Percentiles rank a stretch among this genome's conserved stretches.
These are phyloP conservation scores for Rhodomyrtus psidioides DNA, from an alignment of 441 rosid species.

Conservation along the genomic window DNA sequence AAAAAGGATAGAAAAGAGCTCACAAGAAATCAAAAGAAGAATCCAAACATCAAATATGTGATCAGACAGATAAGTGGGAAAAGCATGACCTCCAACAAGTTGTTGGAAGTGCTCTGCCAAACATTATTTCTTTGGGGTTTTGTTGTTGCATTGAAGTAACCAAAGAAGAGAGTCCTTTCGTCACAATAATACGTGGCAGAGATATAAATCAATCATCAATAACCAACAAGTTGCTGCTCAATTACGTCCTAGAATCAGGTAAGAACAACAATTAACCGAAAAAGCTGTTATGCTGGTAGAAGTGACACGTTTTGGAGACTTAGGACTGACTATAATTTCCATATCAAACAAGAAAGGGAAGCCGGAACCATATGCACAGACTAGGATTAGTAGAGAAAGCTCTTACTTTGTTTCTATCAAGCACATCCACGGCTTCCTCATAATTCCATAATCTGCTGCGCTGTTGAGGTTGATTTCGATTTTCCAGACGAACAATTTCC, in stretches of 20 bases:
- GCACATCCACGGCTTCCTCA: fast-evolving
- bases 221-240: background rate
- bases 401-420: background rate
- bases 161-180: background rate
- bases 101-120: background rate
- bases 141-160: too few relatives aligned
- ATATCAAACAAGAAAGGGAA: too few relatives aligned
- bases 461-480: fast-evolving
- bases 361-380: too few relatives aligned
- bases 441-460: fast-evolving
- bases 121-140: too few relatives aligned
- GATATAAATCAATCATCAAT: background rate
- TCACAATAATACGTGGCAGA: background rate
- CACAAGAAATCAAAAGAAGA: background rate
- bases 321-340: background rate
- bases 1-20: background rate
- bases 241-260: fast-evolving
- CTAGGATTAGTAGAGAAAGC: too few relatives aligned
- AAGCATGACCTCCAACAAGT: background rate
- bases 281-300: background rate
- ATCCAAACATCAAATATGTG: background rate
- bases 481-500: background rate
- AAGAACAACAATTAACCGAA: background rate
- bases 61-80: background rate
- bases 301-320: background rate